Percentiles rank a stretch among this genome's conserved stretches.
phyloP scores from a whole-genome alignment of 345 rosid genomes.

The Anacardium occidentale region DNA sequence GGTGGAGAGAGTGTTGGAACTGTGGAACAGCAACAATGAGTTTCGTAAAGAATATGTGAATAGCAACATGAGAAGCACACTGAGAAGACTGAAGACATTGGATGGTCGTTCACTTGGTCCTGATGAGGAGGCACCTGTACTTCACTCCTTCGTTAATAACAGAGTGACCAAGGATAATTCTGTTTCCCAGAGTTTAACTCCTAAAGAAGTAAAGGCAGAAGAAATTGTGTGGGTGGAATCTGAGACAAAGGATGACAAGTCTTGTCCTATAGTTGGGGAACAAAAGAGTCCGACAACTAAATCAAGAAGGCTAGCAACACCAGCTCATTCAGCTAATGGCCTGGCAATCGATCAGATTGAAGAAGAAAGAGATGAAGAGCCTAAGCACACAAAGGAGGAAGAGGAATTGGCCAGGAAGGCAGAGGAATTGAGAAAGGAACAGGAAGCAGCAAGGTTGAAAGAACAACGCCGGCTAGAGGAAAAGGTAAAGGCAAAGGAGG shows the following conservation, averaged over 20 bases:
- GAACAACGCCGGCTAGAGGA: constrained; percentile 73
- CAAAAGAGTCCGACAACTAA: constrained; percentile 44
- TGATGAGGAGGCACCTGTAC: constrained; percentile 58
- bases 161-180: constrained; percentile 36
- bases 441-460: constrained; percentile 57
- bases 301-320: constrained; percentile 38
- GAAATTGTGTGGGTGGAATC: constrained; percentile 33
- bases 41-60: constrained; percentile 65
- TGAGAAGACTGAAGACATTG: constrained; percentile 64
- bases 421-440: constrained; percentile 64
- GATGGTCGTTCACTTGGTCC: constrained; percentile 92
- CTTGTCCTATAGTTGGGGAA: constrained; percentile 33
- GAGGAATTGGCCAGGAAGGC: constrained; percentile 70
- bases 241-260: constrained; percentile 32
- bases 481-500: constrained; percentile 77
- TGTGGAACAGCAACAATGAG: constrained; percentile 61
- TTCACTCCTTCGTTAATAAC: constrained; percentile 34
- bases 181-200: constrained; percentile 23
- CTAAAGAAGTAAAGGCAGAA: constrained; percentile 31
- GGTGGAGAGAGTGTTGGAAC: constrained; percentile 68
- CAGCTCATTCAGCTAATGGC: constrained; percentile 31
- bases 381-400: constrained; percentile 62
- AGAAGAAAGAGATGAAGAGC: constrained; percentile 48
- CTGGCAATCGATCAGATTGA: constrained; percentile 38
- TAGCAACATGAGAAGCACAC: constrained; percentile 57